Conservation (phyloP, 2,329 filamentous ascomycete species). For the Cercospora sesami region DNA sequence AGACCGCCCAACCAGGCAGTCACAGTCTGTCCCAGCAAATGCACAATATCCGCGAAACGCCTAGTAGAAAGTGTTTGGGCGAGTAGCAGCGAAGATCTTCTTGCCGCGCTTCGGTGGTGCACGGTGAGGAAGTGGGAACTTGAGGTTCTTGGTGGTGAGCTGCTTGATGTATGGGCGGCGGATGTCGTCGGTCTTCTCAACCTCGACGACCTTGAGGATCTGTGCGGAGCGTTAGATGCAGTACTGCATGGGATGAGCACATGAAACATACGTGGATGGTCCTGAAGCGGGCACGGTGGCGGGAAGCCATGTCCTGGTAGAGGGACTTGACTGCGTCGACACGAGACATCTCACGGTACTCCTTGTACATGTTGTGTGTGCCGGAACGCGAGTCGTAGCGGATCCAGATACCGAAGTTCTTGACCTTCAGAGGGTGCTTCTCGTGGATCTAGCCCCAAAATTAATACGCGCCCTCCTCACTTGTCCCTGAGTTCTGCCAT, state of each 20-base stretch:
- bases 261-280: slow-evolving; percentile 82
- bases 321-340: slow-evolving; percentile 92
- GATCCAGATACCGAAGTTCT: slow-evolving; percentile 99
- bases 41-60: slow-evolving; percentile 44
- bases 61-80: slow-evolving; percentile 98
- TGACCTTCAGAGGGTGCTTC: slow-evolving; percentile 99
- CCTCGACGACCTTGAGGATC: slow-evolving; percentile 97
- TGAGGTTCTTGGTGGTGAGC: slow-evolving; percentile 89
- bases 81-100: slow-evolving; percentile 90
- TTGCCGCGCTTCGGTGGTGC: slow-evolving; percentile 76
- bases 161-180: slow-evolving; percentile 99
- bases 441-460: slow-evolving; percentile 72
- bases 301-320: slow-evolving; percentile 99
- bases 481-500: background rate
- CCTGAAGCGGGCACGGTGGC: slow-evolving; percentile 96
- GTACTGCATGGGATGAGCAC: background rate
- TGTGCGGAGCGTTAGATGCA: slow-evolving; percentile 43
- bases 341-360: slow-evolving; percentile 99
- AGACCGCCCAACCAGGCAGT: slow-evolving; percentile 26
- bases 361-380: slow-evolving; percentile 99
- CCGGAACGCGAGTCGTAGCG: slow-evolving; percentile 99
- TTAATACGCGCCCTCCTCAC: slow-evolving; percentile 15
- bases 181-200: slow-evolving; percentile 91
- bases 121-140: slow-evolving; percentile 98
- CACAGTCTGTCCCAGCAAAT: slow-evolving; percentile 26